Base-by-base conservation (phyloP, 352 stramenopile genomes). In the Pythium volutum region DNA sequence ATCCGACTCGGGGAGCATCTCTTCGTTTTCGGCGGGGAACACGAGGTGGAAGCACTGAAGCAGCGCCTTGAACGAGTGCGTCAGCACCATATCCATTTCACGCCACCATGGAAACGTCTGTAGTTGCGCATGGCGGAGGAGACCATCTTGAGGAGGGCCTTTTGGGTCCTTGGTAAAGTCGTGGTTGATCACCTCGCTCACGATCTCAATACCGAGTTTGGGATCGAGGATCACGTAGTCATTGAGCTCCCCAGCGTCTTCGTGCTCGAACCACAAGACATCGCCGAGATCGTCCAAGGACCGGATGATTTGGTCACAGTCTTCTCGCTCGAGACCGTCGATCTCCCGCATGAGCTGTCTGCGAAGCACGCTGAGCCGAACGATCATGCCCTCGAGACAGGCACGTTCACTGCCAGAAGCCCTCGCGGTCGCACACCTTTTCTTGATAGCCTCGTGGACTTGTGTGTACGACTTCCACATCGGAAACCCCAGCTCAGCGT, bases 201-300 rank as follows among this genome's bases (percentile, higher is more conserved):
- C 39, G 18, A 74, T 36, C 15, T 77, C 67, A 12, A 77, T 73
- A 5, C 56, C 59, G 47, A 77, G 63, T 9, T 57, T 72, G 3
- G 62, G 70, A 10, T 65, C 42, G 22, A 66, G 41, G 18, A 66
- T 59, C 14, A 66, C 26, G 15, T 45, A 31, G 31, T 66, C 59
- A 2, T 33, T 34, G 7, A 66, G 42, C 27, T 43, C 36, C 3
- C 59, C 59, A 18, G 34, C 59, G 20, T 48, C 51, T 12, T 48
- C 27, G 16, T 46, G 26, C 11, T 62, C 53, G 31, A 47, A 68
- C 61, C 61, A 68, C 14, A 68, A 41, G 0, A 68, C 41, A 20
- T 68, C 61, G 4, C 61, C 61, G 9, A 62, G 27, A 41, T 68
- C 54, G 12, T 68, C 18, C 6, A 68, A 29, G 4, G 53, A 33